Base-by-base conservation (phyloP, 305 asterid genomes). In the Striga hermonthica region DNA sequence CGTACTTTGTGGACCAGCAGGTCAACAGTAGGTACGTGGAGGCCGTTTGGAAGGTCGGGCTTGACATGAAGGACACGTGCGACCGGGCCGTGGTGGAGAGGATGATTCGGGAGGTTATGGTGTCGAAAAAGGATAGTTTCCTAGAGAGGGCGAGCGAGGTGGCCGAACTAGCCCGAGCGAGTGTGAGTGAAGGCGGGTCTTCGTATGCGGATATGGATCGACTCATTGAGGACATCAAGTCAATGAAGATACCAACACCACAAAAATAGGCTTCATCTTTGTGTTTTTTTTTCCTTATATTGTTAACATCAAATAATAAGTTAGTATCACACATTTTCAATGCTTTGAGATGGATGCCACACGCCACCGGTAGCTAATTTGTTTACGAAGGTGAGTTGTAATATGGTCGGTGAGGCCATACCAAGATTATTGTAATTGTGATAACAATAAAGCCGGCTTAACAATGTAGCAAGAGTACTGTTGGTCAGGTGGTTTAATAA, bases 31-130 rank as follows among this genome's bases (percentile, higher is more conserved):
- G 88, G 75, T 83, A 55, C 3, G 82, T 80, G 6, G 81, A 40
- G 7, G 75, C 66, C 12, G 85, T 78, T 31, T 83, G 88, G 88
- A 72, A 59, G 55, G 31, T 82, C 1, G 87, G 87, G 4, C 15
- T 79, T 65, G 87, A 82, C 67, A 82, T 82, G 82, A 82, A 82
- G 22, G 85, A 83, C 45, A 78, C 59, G 4, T 75, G 83, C 34
- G 81, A 83, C 31, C 64, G 83, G 41, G 72, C 8, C 40, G 57
- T 65, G 1, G 66, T 78, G 1, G 82, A 78, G 15, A 74, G 52
- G 71, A 76, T 66, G 78, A 39, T 80, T 11, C 72, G 74, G 64
- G 85, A 83, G 62, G 14, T 83, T 7, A 80, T 80, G 88, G 82
- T 60, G 14, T 56, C 12, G 66, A 76, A 59, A 67, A 83, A 76